Evolutionary conservation across 2,329 filamentous ascomycete genomes (phyloP), one percentile per base, ranked within the genome.

Genomic region (Colletotrichum incanum): DNA sequence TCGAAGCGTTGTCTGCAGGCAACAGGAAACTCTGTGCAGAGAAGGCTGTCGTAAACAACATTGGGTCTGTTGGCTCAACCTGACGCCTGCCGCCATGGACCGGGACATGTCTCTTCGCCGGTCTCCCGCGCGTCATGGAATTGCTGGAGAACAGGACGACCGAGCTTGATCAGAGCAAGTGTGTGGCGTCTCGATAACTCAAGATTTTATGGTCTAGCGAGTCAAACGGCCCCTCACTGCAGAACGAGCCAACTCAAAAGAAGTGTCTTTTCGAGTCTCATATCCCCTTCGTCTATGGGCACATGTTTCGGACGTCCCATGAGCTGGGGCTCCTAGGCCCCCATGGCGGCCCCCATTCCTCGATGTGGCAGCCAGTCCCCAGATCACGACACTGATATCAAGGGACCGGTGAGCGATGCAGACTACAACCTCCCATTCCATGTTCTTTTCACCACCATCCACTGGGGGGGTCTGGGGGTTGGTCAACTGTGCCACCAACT

Each of bases 401-500:
- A 45, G 26, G 49, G 47, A 23, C 34, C 50, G 20, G 18, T 11
- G 28, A n/a, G 49, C 60, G 28, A 45, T 18, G 23, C 26, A 34
- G 23, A 43, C 61, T 28, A 31, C 37, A 18, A 23, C 39, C 50
- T 34, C 61, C 20, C 26, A 45, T 45, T 55, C 39, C 37, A 26
- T 31, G 8, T 39, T 55, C 23, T 31, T 11, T 43, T 26, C 39
- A 18, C 9, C 31, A 55, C 31, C 39, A 4, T 43, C 37, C 20
- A 6, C 7, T 20, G 49, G 37, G 23, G 20, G 23, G 20, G 49
- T 43, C 23, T 55, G 65, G 65, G 20, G 65, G 69, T 58, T 72
- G 69, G 56, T 43, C 20, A 64, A 47, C 49, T 26, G 41, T 55
- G 43, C 68, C 65, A 37, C 39, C 58, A 34, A 49, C 41, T n/a